Percentiles rank a stretch among this genome's conserved stretches.
Conservation (phyloP, 306 rosid genomes). For the Echinosophora koreensis region DNA sequence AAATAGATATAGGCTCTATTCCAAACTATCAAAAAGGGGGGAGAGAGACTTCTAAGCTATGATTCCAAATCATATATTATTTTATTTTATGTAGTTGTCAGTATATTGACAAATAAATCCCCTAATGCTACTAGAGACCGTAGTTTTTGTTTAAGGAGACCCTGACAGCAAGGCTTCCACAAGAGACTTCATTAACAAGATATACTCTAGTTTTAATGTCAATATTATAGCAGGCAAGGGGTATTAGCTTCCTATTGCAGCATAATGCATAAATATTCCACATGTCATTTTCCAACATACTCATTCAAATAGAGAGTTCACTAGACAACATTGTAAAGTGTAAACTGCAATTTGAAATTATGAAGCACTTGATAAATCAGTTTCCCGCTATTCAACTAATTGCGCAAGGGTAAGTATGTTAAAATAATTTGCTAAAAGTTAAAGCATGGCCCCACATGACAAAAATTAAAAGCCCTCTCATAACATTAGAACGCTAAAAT, state of each 20-base stretch:
- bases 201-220: neutral
- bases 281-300: neutral
- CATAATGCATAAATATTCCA: neutral
- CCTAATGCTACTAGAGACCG: conserved; percentile 7
- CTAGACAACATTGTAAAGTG: neutral
- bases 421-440: neutral
- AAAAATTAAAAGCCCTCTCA: neutral
- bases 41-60: neutral
- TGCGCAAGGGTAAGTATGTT: neutral
- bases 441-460: neutral
- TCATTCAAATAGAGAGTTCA: neutral
- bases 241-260: neutral
- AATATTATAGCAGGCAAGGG: neutral
- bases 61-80: neutral
- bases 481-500: neutral
- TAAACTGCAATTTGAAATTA: neutral
- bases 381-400: conserved; percentile 9
- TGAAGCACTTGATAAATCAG: conserved; percentile 10
- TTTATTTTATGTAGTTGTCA: neutral
- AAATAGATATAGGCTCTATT: neutral
- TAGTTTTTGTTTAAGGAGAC: neutral
- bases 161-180: neutral
- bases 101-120: neutral
- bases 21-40: neutral
- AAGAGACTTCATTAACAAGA: neutral